phyloP scores from a whole-genome alignment of 2,329 filamentous ascomycete genomes.

The Eurotiales sp. region DNA sequence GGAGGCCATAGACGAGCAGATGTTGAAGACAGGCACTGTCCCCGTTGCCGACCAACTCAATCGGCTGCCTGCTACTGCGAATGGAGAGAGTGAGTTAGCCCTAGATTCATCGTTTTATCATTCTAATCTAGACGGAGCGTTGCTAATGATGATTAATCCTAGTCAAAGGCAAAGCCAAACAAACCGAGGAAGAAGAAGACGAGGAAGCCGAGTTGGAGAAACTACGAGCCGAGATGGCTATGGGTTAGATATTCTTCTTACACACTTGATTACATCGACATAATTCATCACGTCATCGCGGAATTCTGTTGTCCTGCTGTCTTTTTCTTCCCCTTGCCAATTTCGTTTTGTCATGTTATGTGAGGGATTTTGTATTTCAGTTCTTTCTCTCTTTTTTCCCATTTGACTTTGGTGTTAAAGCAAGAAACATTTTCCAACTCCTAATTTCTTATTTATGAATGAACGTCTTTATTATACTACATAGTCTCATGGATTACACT shows the following conservation, averaged over 20 bases:
- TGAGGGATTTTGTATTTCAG: constrained; percentile 1
- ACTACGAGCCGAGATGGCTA: constrained; percentile 94
- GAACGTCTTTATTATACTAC: neutral
- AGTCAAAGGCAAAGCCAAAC: constrained; percentile 44
- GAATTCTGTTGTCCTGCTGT: neutral
- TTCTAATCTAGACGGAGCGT: too few relatives aligned
- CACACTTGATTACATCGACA: too few relatives aligned
- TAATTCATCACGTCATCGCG: too few relatives aligned
- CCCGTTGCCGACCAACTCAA: constrained; percentile 76
- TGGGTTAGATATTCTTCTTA: too few relatives aligned
- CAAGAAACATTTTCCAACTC: neutral
- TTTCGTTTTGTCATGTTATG: neutral
- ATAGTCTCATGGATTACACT: too few relatives aligned
- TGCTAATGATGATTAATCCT: neutral
- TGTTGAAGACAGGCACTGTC: constrained; percentile 82
- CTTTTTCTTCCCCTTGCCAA: neutral
- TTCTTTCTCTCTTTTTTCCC: neutral
- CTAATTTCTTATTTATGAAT: neutral
- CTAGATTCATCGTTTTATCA: neutral
- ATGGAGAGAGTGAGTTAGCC: constrained; percentile 66
- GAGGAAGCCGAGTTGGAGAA: constrained; percentile 93
- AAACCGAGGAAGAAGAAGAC: constrained; percentile 76
- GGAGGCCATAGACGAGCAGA: constrained; percentile 87
- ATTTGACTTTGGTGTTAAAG: constrained; percentile 3
- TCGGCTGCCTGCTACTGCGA: constrained; percentile 70